A percentile compares a stretch with the other conserved stretches of the same genome.
These are phyloP conservation scores for Pythium phragmitis DNA, from an alignment of 352 stramenopile species.

Conservation along the genomic window DNA sequence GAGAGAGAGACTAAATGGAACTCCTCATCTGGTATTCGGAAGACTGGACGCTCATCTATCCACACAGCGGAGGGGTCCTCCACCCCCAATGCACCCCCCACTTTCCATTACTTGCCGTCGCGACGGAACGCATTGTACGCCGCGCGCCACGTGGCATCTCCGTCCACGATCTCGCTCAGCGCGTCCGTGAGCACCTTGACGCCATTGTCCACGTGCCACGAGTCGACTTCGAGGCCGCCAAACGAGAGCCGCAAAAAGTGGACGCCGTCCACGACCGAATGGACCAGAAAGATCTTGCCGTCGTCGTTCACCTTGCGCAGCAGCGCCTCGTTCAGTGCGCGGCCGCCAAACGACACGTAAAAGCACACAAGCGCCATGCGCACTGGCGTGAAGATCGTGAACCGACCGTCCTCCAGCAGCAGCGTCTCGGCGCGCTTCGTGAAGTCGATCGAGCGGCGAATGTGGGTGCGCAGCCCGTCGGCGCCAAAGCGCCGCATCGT, in stretches of 20 bases:
- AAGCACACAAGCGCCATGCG: conserved; percentile 70
- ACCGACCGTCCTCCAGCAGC: conserved; percentile 42
- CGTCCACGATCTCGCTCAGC: conserved; percentile 33
- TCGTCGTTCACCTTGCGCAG: conserved; percentile 58
- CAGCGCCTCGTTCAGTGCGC: conserved; percentile 45
- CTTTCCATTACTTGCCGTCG: conserved; percentile 2
- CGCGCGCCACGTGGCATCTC: conserved; percentile 38
- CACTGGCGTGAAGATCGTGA: conserved; percentile 47
- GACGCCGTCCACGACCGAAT: conserved; percentile 56
- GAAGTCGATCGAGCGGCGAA: conserved; percentile 47
- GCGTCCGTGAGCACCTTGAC: conserved; percentile 33
- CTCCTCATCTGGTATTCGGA: no score
- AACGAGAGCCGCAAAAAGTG: conserved; percentile 57
- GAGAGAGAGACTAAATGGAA: no score
- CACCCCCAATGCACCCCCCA: no score
- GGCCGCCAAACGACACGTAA: conserved; percentile 42
- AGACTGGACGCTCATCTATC: no score
- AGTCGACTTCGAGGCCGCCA: conserved; percentile 45
- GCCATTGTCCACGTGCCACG: conserved; percentile 49
- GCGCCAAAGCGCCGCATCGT: conserved; percentile 67
- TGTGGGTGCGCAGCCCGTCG: conserved; percentile 47
- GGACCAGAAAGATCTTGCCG: conserved; percentile 60
- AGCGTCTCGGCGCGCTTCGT: conserved; percentile 43
- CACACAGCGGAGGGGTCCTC: no score
- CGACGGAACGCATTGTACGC: conserved; percentile 11